A percentile compares a stretch with the other conserved stretches of the same genome.
Evolutionary conservation across 1,284 basidiomycete genomes (phyloP).

Genomic region (Rhodotorula mucilaginosa): DNA sequence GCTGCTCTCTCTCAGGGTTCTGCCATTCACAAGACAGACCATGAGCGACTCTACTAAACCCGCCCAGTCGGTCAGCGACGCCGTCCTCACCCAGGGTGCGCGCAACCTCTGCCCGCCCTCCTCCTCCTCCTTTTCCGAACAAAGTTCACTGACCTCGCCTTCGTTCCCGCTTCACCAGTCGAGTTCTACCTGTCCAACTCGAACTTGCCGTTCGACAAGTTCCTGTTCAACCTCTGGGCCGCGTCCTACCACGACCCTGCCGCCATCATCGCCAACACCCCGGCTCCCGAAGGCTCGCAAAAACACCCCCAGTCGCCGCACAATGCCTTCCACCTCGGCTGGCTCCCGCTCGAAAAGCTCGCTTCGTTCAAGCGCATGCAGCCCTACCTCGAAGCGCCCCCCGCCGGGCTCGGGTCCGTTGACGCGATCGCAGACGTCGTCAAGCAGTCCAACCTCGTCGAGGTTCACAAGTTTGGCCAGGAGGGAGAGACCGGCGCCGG

Average conservation of each 20-base stretch:
- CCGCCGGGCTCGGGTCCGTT: constrained; percentile 50
- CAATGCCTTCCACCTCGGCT: constrained; percentile 57
- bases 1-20: background rate
- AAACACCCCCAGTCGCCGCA: constrained; percentile 55
- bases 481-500: constrained; percentile 28
- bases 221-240: constrained; percentile 69
- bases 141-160: background rate
- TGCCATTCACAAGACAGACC: background rate
- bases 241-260: constrained; percentile 33
- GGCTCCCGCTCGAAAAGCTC: constrained; percentile 84
- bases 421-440: constrained; percentile 62
- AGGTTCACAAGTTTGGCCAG: constrained; percentile 29
- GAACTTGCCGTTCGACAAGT: constrained; percentile 96
- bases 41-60: constrained; percentile 16
- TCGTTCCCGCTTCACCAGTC: constrained; percentile 56
- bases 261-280: constrained; percentile 32
- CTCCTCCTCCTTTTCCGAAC: background rate
- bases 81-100: constrained; percentile 38
- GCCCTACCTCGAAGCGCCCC: constrained; percentile 58
- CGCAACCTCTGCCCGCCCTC: background rate
- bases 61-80: constrained; percentile 20
- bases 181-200: constrained; percentile 97
- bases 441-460: constrained; percentile 26
- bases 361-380: constrained; percentile 96
- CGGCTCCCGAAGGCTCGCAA: constrained; percentile 38